phyloP scores from a whole-genome alignment of 2,329 filamentous ascomycete genomes.

The Coniochaeta hoffmannii region DNA sequence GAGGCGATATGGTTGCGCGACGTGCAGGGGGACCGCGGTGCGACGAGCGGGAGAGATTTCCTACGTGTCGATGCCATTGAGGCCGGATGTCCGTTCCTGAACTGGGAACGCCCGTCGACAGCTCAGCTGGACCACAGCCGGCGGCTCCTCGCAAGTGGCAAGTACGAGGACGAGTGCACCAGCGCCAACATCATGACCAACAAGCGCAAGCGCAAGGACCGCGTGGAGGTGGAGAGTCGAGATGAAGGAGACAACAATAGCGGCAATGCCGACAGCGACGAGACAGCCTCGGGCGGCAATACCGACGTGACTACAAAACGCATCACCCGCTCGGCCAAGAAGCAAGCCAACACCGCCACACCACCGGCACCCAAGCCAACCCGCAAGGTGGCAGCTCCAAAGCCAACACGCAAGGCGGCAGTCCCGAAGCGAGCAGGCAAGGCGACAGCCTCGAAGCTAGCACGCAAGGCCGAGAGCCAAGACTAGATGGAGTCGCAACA shows the following conservation, averaged over 20 bases:
- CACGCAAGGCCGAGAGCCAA: too few species aligned
- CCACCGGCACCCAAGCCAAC: neutral
- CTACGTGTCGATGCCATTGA: neutral
- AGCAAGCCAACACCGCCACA: neutral
- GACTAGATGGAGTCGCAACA: too few species aligned
- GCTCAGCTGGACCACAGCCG: neutral
- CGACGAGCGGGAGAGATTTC: neutral
- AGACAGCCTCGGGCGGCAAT: neutral
- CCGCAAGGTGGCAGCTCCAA: neutral
- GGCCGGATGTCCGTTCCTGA: neutral
- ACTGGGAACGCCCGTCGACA: neutral
- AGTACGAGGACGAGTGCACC: neutral
- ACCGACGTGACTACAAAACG: neutral
- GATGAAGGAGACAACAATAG: neutral
- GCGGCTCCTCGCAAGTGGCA: neutral
- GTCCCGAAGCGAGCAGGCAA: neutral
- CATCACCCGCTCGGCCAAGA: neutral
- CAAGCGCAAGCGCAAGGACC: neutral
- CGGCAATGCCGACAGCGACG: neutral
- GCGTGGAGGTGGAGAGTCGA: neutral
- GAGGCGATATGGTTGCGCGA: neutral
- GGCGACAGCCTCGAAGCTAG: too few species aligned
- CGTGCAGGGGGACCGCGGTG: neutral
- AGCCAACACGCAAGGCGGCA: neutral
- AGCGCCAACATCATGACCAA: neutral